Evolutionary conservation across 345 rosid genomes (phyloP).

Genomic region (Passiflora organensis): DNA sequence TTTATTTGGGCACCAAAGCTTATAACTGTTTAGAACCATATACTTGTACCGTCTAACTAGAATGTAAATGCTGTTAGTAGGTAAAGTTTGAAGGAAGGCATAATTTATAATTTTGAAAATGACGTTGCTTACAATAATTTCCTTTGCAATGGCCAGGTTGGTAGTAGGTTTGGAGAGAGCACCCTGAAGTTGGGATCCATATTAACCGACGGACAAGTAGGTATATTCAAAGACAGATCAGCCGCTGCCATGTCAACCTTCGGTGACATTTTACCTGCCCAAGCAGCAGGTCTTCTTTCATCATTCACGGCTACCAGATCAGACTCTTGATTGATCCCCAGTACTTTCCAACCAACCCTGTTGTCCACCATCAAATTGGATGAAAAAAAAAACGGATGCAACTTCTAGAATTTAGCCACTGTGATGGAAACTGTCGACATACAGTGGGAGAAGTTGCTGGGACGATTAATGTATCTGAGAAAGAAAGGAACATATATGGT

Average conservation of each 20-base stretch:
- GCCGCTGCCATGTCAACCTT: conserved; percentile 94
- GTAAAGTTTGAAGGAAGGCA: too few species aligned
- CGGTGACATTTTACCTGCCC: conserved; percentile 91
- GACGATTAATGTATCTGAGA: too few species aligned
- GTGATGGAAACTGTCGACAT: too few species aligned
- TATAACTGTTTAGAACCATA: background rate
- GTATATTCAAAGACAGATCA: conserved; percentile 94
- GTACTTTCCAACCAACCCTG: background rate
- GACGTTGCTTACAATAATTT: conserved; percentile 5
- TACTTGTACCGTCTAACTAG: background rate
- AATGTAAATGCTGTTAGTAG: too few species aligned
- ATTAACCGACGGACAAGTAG: conserved; percentile 92
- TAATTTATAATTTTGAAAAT: too few species aligned
- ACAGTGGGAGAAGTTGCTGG: too few species aligned
- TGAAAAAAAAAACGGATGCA: background rate
- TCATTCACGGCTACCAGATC: conserved; percentile 74
- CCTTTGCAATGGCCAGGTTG: conserved; percentile 50
- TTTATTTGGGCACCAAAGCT: background rate
- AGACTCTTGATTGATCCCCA: conserved; percentile 15
- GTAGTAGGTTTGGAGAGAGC: conserved; percentile 97
- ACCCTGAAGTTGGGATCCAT: conserved; percentile 88
- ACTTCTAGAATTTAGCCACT: too few species aligned
- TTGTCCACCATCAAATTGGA: background rate
- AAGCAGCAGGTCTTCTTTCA: conserved; percentile 96
- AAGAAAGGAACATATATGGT: too few species aligned